Evolutionary conservation across 2,329 filamentous ascomycete species (phyloP).

Genomic region (Fusarium sp.): DNA sequence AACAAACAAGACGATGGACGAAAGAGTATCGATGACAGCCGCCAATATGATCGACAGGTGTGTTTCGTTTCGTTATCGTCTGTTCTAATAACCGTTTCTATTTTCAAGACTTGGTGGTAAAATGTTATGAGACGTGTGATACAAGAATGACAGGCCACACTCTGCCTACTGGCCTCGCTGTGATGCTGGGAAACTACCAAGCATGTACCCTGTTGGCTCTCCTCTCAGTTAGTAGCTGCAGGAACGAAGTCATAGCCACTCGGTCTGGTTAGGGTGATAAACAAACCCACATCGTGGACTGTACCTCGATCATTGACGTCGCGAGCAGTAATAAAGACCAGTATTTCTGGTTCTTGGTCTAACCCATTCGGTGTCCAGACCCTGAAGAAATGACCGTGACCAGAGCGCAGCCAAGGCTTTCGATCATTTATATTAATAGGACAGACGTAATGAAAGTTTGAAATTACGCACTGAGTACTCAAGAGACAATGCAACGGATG

Average conservation of each 20-base stretch:
- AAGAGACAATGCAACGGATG: conserved; percentile 30
- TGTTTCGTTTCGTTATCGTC: conserved; percentile 19
- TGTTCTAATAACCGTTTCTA: conserved; percentile 19
- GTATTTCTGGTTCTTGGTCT: conserved; percentile 12
- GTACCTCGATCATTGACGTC: conserved; percentile 37
- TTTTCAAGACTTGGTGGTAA: conserved; percentile 2
- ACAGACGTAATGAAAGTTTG: conserved; percentile 25
- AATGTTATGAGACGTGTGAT: conserved; percentile 17
- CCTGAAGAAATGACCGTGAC: background rate
- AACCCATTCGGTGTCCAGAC: conserved; percentile 15
- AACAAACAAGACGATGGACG: conserved; percentile 2
- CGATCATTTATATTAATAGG: conserved; percentile 1
- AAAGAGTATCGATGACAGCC: background rate
- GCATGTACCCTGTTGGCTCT: conserved; percentile 33
- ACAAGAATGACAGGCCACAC: conserved; percentile 23
- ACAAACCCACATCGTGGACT: conserved; percentile 35
- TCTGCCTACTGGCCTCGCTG: conserved; percentile 30
- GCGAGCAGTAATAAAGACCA: conserved; percentile 23
- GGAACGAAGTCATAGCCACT: conserved; percentile 45
- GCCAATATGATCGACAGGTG: conserved; percentile 35
- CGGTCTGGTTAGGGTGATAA: conserved; percentile 34
- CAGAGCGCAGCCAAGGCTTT: conserved; percentile 13
- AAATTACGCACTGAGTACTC: conserved; percentile 31
- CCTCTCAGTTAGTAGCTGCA: conserved; percentile 40
- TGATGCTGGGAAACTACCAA: conserved; percentile 23